Evolutionary conservation across 2,329 filamentous ascomycete genomes (phyloP).

Genomic region (Aspergillus tanneri): DNA sequence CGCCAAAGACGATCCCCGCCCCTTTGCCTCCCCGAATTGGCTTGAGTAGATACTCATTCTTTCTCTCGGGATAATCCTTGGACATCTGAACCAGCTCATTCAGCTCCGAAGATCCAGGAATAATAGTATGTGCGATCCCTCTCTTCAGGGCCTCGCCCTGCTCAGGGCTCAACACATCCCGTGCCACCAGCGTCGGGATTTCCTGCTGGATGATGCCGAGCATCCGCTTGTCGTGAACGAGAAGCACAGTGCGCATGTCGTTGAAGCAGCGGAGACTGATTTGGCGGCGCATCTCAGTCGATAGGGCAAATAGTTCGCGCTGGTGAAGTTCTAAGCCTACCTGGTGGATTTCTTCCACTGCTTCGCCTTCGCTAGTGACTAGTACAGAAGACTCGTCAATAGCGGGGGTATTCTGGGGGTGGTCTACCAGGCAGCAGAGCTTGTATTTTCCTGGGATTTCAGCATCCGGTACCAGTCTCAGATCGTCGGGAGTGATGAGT

Average conservation of each 20-base stretch:
- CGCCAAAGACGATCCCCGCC: constrained; percentile 27
- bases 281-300: constrained; percentile 24
- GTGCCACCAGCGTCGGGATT: constrained; percentile 15
- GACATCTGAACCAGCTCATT: constrained; percentile 12
- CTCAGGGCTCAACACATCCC: constrained; percentile 15
- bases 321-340: constrained; percentile 32
- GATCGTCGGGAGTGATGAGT: constrained; percentile 12
- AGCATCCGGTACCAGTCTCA: constrained; percentile 6
- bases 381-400: neutral
- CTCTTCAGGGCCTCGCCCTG: constrained; percentile 19
- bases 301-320: constrained; percentile 25
- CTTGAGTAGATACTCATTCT: constrained; percentile 27
- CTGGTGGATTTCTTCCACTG: constrained; percentile 27
- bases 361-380: constrained; percentile 14
- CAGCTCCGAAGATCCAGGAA: constrained; percentile 27
- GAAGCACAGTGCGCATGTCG: constrained; percentile 32
- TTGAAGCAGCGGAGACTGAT: constrained; percentile 31
- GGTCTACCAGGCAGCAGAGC: constrained; percentile 19
- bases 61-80: constrained; percentile 8
- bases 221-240: constrained; percentile 37
- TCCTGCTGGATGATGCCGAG: constrained; percentile 33
- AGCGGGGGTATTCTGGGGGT: neutral
- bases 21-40: constrained; percentile 25
- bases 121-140: constrained; percentile 24
- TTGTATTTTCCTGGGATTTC: constrained; percentile 5